Evolutionary conservation across 108 stramenopile genomes (phyloP).

Genomic region (Fragilariopsis cylindrus): DNA sequence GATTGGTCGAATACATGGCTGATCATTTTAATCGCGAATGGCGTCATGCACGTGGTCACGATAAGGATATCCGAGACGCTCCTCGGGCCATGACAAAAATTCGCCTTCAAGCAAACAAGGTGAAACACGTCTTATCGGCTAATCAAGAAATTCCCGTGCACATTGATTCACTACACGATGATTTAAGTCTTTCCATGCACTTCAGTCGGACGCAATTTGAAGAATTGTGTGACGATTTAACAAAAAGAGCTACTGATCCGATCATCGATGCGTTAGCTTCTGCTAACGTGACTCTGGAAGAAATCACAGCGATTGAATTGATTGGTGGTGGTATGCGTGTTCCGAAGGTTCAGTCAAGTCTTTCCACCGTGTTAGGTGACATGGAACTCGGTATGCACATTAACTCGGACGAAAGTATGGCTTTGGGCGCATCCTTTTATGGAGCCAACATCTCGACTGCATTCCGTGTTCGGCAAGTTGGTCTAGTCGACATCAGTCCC

Average conservation of each 20-base stretch:
- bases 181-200: conserved; percentile 79
- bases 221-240: conserved; percentile 76
- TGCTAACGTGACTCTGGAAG: conserved; percentile 84
- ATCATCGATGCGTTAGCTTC: conserved; percentile 68
- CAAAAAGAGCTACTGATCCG: conserved; percentile 82
- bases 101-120: conserved; percentile 95
- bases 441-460: conserved; percentile 97
- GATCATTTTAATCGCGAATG: conserved; percentile 92
- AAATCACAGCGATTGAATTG: conserved; percentile 94
- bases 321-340: conserved; percentile 99
- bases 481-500: conserved; percentile 89
- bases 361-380: conserved; percentile 48
- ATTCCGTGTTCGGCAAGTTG: conserved; percentile 97
- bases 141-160: conserved; percentile 95
- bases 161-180: conserved; percentile 93
- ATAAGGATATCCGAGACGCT: conserved; percentile 76
- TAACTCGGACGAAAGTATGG: conserved; percentile 99
- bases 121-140: conserved; percentile 97
- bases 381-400: conserved; percentile 96
- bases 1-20: conserved; percentile 91
- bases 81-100: conserved; percentile 96
- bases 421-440: conserved; percentile 97
- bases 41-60: conserved; percentile 52
- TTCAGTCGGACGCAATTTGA: conserved; percentile 91
- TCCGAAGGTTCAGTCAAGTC: conserved; percentile 91